Percentiles rank a stretch among this genome's conserved stretches.
Conservation (phyloP, 129 eudicot species). For the Glebionis coronaria region DNA sequence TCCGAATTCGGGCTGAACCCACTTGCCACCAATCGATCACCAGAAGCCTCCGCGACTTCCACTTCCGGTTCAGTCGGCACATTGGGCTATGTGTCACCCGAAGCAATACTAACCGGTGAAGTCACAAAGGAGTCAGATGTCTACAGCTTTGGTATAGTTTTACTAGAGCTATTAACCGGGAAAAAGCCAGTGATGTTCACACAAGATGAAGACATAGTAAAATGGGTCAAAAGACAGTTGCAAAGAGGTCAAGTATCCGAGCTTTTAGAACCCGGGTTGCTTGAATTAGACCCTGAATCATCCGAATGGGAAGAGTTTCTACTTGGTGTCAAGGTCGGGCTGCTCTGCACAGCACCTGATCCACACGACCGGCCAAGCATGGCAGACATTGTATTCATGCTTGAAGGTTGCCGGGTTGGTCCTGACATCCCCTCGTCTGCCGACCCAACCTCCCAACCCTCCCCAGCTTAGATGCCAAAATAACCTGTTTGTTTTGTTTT, state of each 20-base stretch:
- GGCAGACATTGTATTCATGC: constrained; percentile 90
- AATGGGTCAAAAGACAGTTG: constrained; percentile 86
- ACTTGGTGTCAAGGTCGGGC: constrained; percentile 81
- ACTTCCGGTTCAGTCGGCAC: constrained; percentile 63
- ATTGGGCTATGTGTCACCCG: constrained; percentile 71
- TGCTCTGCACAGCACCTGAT: constrained; percentile 87
- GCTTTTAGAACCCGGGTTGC: constrained; percentile 79
- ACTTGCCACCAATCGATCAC: constrained; percentile 36
- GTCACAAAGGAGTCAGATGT: constrained; percentile 68
- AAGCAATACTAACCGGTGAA: constrained; percentile 49
- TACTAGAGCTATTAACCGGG: constrained; percentile 77
- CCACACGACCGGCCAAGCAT: constrained; percentile 78
- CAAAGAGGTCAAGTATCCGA: constrained; percentile 83
- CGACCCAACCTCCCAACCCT: constrained; percentile 75
- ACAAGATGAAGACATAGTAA: constrained; percentile 83
- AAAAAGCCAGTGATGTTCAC: constrained; percentile 86
- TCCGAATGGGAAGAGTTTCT: constrained; percentile 98
- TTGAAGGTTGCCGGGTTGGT: constrained; percentile 92
- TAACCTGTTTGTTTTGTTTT: constrained; percentile 20
- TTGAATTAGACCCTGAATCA: constrained; percentile 90
- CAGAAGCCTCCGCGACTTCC: constrained; percentile 42
- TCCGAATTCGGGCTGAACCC: constrained; percentile 72
- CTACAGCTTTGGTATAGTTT: constrained; percentile 89
- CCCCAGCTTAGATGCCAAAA: constrained; percentile 53
- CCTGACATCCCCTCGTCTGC: constrained; percentile 83